A percentile compares a stretch with the other conserved stretches of the same genome.
Evolutionary conservation across 2,329 filamentous ascomycete species (phyloP).

Genomic region (Aspergillus thermomutatus): DNA sequence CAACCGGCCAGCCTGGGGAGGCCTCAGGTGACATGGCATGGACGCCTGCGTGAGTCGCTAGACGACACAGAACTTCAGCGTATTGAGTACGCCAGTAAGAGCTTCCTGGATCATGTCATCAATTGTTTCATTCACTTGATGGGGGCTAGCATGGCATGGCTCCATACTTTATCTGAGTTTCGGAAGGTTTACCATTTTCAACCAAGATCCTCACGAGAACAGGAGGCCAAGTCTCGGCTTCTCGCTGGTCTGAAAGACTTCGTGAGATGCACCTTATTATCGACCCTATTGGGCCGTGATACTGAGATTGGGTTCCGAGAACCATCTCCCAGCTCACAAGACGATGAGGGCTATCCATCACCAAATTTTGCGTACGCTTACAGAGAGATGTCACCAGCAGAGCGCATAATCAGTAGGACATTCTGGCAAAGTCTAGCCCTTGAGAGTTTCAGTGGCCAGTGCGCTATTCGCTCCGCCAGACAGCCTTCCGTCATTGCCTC

Average conservation of each 20-base stretch:
- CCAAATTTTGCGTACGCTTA: conserved; percentile 3
- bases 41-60: conserved; percentile 47
- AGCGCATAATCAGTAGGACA: conserved; percentile 11
- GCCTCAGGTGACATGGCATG: conserved; percentile 37
- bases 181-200: conserved; percentile 24
- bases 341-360: background rate
- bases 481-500: conserved; percentile 5
- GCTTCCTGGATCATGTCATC: conserved; percentile 49
- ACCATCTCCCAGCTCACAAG: background rate
- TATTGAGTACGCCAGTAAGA: conserved; percentile 57
- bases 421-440: conserved; percentile 12
- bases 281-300: conserved; percentile 1
- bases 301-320: background rate
- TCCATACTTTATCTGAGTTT: conserved; percentile 29
- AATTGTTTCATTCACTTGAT: conserved; percentile 31
- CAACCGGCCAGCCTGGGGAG: background rate
- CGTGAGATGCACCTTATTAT: conserved; percentile 29
- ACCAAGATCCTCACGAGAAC: conserved; percentile 9
- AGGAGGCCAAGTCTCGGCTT: conserved; percentile 16
- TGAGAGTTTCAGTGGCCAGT: background rate
- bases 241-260: conserved; percentile 27
- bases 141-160: conserved; percentile 38
- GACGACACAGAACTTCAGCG: conserved; percentile 56
- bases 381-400: conserved; percentile 3
- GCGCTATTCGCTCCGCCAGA: background rate